These are phyloP conservation scores for Diaporthe humulicola DNA, from an alignment of 2,329 filamentous ascomycete genomes.

Conservation along the genomic window DNA sequence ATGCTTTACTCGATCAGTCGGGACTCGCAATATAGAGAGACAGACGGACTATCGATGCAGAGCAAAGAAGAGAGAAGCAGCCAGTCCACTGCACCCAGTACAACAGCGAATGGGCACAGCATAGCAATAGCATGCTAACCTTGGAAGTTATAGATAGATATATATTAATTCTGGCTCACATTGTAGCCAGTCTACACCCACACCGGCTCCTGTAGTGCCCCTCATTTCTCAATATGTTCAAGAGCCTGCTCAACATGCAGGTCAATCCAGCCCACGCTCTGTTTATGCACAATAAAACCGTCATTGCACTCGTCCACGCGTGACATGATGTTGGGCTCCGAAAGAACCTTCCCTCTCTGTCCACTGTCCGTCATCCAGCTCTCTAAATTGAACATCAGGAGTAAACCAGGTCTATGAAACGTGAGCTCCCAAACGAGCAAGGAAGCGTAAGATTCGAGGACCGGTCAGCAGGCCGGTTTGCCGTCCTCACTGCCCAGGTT, in stretches of 20 bases:
- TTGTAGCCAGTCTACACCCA: conserved; percentile 20
- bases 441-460: not conserved
- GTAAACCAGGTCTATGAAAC: conserved; percentile 32
- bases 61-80: not conserved
- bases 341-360: not conserved
- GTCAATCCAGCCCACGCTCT: not conserved
- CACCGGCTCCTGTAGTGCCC: conserved; percentile 6
- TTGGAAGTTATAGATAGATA: conserved; percentile 33
- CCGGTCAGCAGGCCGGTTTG: not conserved
- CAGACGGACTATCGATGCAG: not conserved
- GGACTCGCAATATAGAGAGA: not conserved
- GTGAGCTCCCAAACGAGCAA: conserved; percentile 21
- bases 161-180: conserved; percentile 37
- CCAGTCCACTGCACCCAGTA: not conserved
- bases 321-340: conserved; percentile 3
- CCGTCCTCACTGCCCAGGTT: not conserved
- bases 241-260: conserved; percentile 16
- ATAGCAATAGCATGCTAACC: not conserved
- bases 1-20: not conserved
- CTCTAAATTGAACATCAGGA: conserved; percentile 1
- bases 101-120: not conserved
- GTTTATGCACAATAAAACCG: conserved; percentile 34
- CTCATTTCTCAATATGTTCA: conserved; percentile 12
- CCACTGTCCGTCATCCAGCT: not conserved
- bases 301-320: conserved; percentile 18